Evolutionary conservation across 2,329 filamentous ascomycete species (phyloP), one percentile per base, ranked within the genome.

Genomic region (Chaetomium globosum): DNA sequence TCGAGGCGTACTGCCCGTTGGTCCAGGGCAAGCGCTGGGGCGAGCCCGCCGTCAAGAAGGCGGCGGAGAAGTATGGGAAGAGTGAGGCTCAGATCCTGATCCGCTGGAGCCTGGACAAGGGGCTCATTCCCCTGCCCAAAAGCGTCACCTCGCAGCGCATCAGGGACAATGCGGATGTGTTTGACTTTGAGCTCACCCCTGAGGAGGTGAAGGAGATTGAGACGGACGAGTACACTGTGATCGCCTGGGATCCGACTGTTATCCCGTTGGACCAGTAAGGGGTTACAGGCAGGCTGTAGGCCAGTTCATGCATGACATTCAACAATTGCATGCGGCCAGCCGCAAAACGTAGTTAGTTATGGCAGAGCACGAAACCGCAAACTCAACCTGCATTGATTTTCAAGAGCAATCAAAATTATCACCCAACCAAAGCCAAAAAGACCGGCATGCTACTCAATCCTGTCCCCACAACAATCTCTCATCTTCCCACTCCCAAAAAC

Each of bases 81-180:
- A 85, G 85, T 8, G 85, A 89, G 65, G 89, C 90, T 10, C 93
- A 96, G 81, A 79, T 96, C 10, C 77, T 97, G 72, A 79, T 96
- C 58, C 84, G 92, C 68, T 97, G 92, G 84, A 90, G 89, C 70
- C 76, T 96, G 77, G 90, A 96, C 77, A 93, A 91, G 78, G 89
- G 86, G 4, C 87, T 86, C 75, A 82, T 86, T 13, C 85, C 87
- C 46, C 80, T 89, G 67, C 87, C 87, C 64, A 89, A 89, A 80
- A 87, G 84, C 71, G 84, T 83, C 52, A 87, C 82, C 33, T 81
- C 83, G 30, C 78, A 78, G 43, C 80, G 86, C 46, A 89, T 89
- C 68, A 78, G 80, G 74, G 83, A 81, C 73, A 91, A 91, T 77
- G 85, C 87, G 73, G 80, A 87, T 73, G 82, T 84, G 67, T 87